Evolutionary conservation across 2,329 filamentous ascomycete species (phyloP).

Genomic region (Venturia effusa): DNA sequence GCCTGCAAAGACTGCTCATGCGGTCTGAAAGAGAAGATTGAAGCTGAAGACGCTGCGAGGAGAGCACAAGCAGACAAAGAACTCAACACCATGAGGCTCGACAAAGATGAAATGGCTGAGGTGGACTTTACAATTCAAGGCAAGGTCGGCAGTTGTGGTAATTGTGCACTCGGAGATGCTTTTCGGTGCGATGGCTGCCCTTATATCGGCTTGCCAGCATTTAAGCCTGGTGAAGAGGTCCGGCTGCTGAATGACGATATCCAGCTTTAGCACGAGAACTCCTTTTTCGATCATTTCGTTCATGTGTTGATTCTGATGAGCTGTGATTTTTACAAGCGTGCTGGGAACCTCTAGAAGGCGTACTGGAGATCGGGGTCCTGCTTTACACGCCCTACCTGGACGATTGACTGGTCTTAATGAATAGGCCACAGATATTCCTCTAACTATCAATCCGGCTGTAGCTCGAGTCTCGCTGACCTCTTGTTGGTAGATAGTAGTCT

Average conservation of each 20-base stretch:
- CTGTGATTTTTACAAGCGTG: not conserved
- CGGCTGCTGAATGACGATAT: constrained; percentile 74
- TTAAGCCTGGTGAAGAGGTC: constrained; percentile 95
- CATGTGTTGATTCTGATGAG: not conserved
- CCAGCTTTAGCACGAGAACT: constrained; percentile 51
- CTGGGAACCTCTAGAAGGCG: not conserved
- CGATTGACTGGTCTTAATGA: not conserved
- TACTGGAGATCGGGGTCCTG: not conserved
- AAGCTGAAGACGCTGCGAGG: constrained; percentile 69
- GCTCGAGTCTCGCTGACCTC: not conserved
- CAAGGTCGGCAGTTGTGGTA: constrained; percentile 89
- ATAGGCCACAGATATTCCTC: not conserved
- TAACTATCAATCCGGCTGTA: not conserved
- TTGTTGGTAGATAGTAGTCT: not conserved
- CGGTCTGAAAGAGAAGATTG: constrained; percentile 74
- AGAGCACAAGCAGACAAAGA: constrained; percentile 52
- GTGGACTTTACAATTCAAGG: constrained; percentile 97
- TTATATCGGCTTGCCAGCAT: constrained; percentile 85
- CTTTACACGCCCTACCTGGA: not conserved
- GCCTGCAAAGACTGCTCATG: constrained; percentile 98
- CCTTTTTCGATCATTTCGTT: not conserved
- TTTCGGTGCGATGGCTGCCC: constrained; percentile 56
- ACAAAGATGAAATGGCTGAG: constrained; percentile 70
- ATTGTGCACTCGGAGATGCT: constrained; percentile 87
- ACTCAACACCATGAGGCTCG: constrained; percentile 59